Base-by-base conservation (phyloP, 2,329 filamentous ascomycete species). In the Capronia coronata region DNA sequence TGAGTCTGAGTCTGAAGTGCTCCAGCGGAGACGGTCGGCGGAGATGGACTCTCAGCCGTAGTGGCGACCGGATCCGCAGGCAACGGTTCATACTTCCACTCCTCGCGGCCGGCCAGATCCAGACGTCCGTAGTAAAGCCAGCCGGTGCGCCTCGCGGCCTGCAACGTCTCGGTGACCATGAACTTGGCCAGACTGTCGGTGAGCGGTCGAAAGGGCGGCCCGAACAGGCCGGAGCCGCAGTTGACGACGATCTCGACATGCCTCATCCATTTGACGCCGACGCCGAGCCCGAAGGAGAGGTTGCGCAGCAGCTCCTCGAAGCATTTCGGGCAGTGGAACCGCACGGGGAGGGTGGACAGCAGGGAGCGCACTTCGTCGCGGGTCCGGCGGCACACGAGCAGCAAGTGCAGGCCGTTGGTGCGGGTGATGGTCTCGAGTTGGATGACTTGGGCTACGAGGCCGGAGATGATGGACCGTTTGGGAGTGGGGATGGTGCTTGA, bases 201-300 rank as follows among this genome's bases (percentile, higher is more conserved):
- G 16, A 46, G n/a, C 14, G 8, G 16, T 2, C 34, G 30, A 6
- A 29, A 27, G 8, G 18, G 18, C 2, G 30, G 38, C 16, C 49
- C 19, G n/a, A 13, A 29, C 2, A 41, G 10, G 3, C 38, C 46
- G 9, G 25, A 5, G 18, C 29, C 29, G n/a, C 35, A 42, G 13
- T 44, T 16, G 27, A 44, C 47, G 8, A 39, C 13, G 23, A 55
- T 49, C 29, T 55, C 52, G 39, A 55, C 46, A 16, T 46, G 46
- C 14, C 40, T 46, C 23, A 55, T 51, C 52, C 52, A 55, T n/a
- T 34, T 35, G 22, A 55, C 41, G 21, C 52, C 52, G 19, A 49
- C 45, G 34, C 55, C 55, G 11, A 57, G 43, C n/a, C 52, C 55
- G 34, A 46, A 34, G n/a, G 49, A 49, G 19, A 51, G 34, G 23